A percentile compares a stretch with the other conserved stretches of the same genome.
phyloP scores from a whole-genome alignment of 345 rosid genomes.

The Gossypium anomalum region DNA sequence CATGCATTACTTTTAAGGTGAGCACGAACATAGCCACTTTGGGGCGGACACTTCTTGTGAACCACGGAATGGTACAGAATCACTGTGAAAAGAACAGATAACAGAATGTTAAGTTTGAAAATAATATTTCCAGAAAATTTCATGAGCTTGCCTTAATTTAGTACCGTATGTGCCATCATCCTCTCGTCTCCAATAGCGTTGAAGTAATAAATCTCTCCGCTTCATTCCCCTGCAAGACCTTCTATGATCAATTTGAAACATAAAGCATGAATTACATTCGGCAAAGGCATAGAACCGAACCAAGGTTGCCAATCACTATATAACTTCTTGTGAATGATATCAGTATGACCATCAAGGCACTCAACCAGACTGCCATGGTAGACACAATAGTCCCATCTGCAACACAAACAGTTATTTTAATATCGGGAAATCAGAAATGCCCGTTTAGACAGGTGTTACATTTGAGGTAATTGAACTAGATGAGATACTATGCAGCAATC shows the following conservation, averaged over 20 bases:
- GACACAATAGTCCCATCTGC: constrained; percentile 93
- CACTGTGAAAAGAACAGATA: constrained; percentile 44
- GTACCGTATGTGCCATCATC: constrained; percentile 95
- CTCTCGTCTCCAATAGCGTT: constrained; percentile 95
- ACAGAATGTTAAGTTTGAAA: background rate
- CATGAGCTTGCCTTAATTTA: constrained; percentile 9
- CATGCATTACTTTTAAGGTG: constrained; percentile 75
- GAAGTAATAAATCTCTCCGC: constrained; percentile 69
- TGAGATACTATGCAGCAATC: constrained; percentile 23
- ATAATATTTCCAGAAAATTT: background rate
- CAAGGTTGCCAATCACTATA: constrained; percentile 83
- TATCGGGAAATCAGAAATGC: background rate
- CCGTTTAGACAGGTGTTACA: background rate
- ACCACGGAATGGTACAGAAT: constrained; percentile 81
- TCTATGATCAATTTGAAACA: background rate
- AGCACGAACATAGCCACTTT: constrained; percentile 80
- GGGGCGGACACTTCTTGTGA: constrained; percentile 64
- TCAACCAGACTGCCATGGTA: constrained; percentile 69
- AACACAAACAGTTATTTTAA: constrained; percentile 17
- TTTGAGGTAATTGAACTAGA: background rate
- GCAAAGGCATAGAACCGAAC: constrained; percentile 29
- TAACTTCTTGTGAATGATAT: constrained; percentile 60
- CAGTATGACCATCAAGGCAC: constrained; percentile 91
- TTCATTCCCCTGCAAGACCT: constrained; percentile 57
- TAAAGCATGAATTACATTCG: background rate